These are phyloP conservation scores for Syzygium grande DNA, from an alignment of 345 rosid species.

Conservation along the genomic window DNA sequence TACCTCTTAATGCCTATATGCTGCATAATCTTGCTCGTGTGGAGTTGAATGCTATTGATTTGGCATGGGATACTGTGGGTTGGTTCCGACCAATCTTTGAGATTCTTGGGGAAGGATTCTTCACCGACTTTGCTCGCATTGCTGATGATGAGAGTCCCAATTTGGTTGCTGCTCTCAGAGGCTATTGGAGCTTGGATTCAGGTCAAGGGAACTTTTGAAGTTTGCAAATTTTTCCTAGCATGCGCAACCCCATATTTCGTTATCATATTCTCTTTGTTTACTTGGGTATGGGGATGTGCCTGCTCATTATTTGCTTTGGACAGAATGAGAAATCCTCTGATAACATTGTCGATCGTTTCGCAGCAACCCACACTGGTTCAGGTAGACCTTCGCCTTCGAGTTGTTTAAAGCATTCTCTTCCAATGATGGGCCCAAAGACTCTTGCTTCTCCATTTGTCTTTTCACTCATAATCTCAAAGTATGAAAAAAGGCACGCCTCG, in stretches of 20 bases:
- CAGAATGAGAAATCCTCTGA: slow-evolving; percentile 25
- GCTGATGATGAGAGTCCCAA: slow-evolving; percentile 93
- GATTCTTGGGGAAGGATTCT: slow-evolving; percentile 50
- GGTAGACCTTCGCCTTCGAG: slow-evolving; percentile 7
- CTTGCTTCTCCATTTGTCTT: background rate
- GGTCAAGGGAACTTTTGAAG: slow-evolving; percentile 18
- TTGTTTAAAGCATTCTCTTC: background rate
- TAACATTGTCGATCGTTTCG: slow-evolving; percentile 65
- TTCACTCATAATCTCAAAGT: background rate
- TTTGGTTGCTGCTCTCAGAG: slow-evolving; percentile 76
- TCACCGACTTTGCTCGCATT: slow-evolving; percentile 71
- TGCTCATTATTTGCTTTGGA: background rate
- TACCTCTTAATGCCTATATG: slow-evolving; percentile 80
- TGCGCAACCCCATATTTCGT: background rate
- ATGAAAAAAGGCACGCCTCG: slow-evolving; percentile 9
- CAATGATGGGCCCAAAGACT: background rate
- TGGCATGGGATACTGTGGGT: slow-evolving; percentile 71
- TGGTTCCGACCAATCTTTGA: slow-evolving; percentile 54
- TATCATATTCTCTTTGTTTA: background rate
- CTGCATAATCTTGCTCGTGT: slow-evolving; percentile 87
- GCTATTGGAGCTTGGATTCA: slow-evolving; percentile 73
- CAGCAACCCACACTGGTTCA: slow-evolving; percentile 50
- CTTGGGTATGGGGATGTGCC: slow-evolving; percentile 65
- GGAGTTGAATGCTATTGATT: slow-evolving; percentile 86
- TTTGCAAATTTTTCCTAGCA: background rate